These are phyloP conservation scores for Plantago ovata DNA, from an alignment of 257 asterid species.

Conservation along the genomic window DNA sequence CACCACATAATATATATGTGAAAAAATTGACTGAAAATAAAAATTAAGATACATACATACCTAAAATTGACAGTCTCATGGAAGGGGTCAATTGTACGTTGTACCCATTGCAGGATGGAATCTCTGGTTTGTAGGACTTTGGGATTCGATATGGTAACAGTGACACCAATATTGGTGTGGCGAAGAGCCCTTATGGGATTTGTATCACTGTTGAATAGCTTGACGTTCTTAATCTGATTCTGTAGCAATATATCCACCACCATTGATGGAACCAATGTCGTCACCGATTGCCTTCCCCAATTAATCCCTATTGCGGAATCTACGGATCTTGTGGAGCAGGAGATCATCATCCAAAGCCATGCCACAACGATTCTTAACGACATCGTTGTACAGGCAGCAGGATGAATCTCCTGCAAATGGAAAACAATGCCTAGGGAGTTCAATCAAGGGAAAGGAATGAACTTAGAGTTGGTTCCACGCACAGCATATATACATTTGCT, in stretches of 20 bases:
- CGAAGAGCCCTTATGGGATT: slow-evolving; percentile 23
- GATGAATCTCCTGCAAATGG: too few relatives aligned
- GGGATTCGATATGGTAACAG: not conserved
- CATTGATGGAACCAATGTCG: slow-evolving; percentile 26
- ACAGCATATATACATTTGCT: too few relatives aligned
- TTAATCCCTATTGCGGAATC: slow-evolving; percentile 23
- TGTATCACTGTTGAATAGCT: slow-evolving; percentile 1
- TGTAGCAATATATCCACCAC: slow-evolving; percentile 41
- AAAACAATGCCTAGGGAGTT: too few relatives aligned
- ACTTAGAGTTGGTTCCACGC: too few relatives aligned
- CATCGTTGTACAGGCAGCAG: too few relatives aligned
- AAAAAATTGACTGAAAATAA: not conserved
- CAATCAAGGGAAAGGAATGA: too few relatives aligned
- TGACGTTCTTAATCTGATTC: slow-evolving; percentile 14
- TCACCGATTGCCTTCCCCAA: slow-evolving; percentile 29
- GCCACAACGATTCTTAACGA: not conserved
- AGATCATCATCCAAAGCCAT: not conserved
- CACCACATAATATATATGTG: not conserved
- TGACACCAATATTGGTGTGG: slow-evolving; percentile 22
- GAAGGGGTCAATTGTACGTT: not conserved
- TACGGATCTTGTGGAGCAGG: not conserved
- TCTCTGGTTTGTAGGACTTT: not conserved
- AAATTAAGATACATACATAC: slow-evolving; percentile 22
- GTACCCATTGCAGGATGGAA: slow-evolving; percentile 11
- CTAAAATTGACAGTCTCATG: not conserved